Evolutionary conservation across 106 monocot genomes (phyloP), one percentile per base, ranked within the genome.

Genomic region (Dactylorhiza incarnata): DNA sequence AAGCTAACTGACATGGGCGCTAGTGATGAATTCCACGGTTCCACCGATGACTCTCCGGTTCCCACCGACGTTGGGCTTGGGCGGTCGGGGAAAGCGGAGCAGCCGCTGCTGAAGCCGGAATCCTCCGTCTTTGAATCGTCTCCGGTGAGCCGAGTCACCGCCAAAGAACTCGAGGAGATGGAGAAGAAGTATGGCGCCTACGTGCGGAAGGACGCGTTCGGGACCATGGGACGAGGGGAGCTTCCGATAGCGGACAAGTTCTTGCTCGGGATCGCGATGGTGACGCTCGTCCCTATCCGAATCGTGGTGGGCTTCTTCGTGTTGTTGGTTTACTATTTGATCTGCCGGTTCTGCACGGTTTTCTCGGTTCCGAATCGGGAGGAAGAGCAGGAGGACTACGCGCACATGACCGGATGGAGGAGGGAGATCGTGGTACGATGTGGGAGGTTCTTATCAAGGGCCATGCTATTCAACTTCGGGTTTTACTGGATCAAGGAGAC

Each of bases 311-410:
- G 89, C 54, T 74, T 89, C 44, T 50, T 75, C 48, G 3, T 97
- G 8, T 71, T 94, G 73, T 24, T 91, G 62, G 22, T 83, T 20
- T 94, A 97, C 51, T 97, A 94, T 74, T 50, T 86, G 75, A 82
- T 97, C 17, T 97, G 97, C 54, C 77, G 91, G 77, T 12, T 88
- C 14, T 97, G 97, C 78, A 94, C 97, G 74, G 53, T 91, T 53
- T 94, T 91, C 67, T 81, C 72, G 66, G 87, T 77, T 37, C 85
- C 87, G 74, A 79, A 93, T 67, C 65, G 76, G 70, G 88, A 88
- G 65, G 84, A 80, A 10, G 85, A 48, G 61, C 83, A 89, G 72
- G 95, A 87, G 55, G 89, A 85, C 75, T 84, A 83, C 53, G 81
- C 84, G 0, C 87, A 81, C 54, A 78, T 95, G 85, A 83, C 74